phyloP scores from a whole-genome alignment of 1,284 basidiomycete genomes.

The Exobasidium cylindrosporum region DNA sequence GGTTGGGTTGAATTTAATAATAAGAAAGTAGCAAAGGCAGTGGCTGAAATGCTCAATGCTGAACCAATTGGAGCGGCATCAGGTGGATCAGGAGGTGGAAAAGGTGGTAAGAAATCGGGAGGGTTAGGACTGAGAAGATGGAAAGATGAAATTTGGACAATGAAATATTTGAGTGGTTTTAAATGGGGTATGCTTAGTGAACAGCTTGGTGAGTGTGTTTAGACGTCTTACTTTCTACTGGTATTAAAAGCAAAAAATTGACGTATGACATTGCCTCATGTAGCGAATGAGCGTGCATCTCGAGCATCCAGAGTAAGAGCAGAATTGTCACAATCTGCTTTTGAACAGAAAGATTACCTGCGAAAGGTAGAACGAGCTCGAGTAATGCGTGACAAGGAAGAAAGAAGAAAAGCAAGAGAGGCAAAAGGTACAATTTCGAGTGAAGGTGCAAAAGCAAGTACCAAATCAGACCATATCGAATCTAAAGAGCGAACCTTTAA shows the following conservation, averaged over 20 bases:
- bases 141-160: slow-evolving; percentile 98
- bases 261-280: background rate
- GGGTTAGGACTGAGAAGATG: slow-evolving; percentile 59
- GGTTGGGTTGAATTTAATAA: slow-evolving; percentile 98
- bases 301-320: slow-evolving; percentile 82
- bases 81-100: slow-evolving; percentile 23
- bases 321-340: slow-evolving; percentile 82
- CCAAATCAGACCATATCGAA: background rate
- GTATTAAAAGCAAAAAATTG: background rate
- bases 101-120: slow-evolving; percentile 28
- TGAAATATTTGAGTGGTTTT: slow-evolving; percentile 96
- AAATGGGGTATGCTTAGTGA: slow-evolving; percentile 99
- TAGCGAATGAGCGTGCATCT: slow-evolving; percentile 87
- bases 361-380: slow-evolving; percentile 90
- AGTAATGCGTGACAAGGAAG: slow-evolving; percentile 80
- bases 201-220: slow-evolving; percentile 71
- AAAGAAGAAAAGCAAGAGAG: background rate
- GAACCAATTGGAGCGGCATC: slow-evolving; percentile 69
- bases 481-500: slow-evolving; percentile 6
- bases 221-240: background rate
- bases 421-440: background rate
- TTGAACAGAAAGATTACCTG: slow-evolving; percentile 89
- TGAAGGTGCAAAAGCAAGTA: background rate
- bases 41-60: slow-evolving; percentile 93
- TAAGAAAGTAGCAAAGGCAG: slow-evolving; percentile 82